Conservation (phyloP, 305 asterid species). For the Salvia sclarea region DNA sequence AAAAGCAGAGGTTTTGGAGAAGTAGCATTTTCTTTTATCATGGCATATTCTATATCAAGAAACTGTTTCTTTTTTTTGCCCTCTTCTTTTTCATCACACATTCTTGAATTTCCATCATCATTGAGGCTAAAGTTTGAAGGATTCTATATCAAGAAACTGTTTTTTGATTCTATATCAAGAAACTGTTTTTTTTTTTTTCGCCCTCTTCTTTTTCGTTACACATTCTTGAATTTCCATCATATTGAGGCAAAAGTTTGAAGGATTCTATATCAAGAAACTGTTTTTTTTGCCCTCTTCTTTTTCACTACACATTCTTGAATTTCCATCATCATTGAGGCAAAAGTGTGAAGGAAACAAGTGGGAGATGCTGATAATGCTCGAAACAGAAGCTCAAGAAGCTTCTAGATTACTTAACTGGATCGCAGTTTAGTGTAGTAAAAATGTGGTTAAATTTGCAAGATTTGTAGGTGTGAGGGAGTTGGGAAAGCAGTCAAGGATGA, state of each 20-base stretch:
- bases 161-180: neutral
- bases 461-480: neutral
- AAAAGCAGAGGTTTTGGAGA: neutral
- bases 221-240: neutral
- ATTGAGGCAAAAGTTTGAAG: neutral
- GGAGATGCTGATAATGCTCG: neutral
- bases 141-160: too few species aligned
- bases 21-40: neutral
- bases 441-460: neutral
- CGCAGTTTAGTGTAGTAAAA: neutral
- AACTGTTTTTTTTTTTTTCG: too few species aligned
- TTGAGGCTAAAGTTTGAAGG: neutral
- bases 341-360: neutral
- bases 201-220: too few species aligned
- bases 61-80: too few species aligned
- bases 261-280: too few species aligned
- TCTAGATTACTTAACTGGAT: conserved; percentile 2
- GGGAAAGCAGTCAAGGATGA: conserved; percentile 42
- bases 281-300: too few species aligned
- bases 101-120: neutral
- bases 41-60: neutral
- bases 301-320: neutral
- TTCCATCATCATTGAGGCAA: neutral
- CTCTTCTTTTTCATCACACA: too few species aligned
- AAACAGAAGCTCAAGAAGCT: conserved; percentile 17